Base-by-base conservation (phyloP, 768 basidiomycete species). In the Trametes elegans region DNA sequence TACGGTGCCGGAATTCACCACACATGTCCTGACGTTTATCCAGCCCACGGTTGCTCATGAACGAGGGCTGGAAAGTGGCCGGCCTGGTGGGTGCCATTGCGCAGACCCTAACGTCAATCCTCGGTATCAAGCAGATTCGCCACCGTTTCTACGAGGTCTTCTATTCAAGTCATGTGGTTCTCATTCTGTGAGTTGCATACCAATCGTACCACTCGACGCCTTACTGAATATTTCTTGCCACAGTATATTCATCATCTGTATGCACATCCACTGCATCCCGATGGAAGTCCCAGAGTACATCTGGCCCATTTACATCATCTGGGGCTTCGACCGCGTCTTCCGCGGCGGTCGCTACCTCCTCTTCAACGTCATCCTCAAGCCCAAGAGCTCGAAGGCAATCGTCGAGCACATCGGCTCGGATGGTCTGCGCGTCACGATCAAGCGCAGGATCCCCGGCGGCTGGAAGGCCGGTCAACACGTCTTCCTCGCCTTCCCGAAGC, bases 381-480 rank as follows among this genome's bases (percentile, higher is more conserved):
- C 65, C 64, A 51, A 68, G 71, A 39, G 72, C 69, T 48, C 58
- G 2, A 58, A 58, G 18, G 76, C 71, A 42, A 70, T 57, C 40
- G 64, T 78, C 35, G 74, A 79, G 60, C 65, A 74, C n/a, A 61
- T 79, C 34, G 70, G 74, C 53, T 63, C 68, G 36, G 74, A 78
- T 61, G 77, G 76, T 13, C 62, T 77, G n/a, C 74, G 75, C 44
- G 65, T 80, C 51, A 74, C 74, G 3, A 62, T 77, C 26, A 62
- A 60, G 24, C 75, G 76, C 24, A 60, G 66, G 23, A 68, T 78
- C 44, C 67, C 64, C 7, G n/a, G 73, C 69, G 66, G 75, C 67
- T 80, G 79, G 78, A 70, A 53, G 16, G 73, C 78, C 18, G 79
- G 79, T 16, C 79, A 79, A 59, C 77, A 78, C 55, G 76, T 75